phyloP scores from a whole-genome alignment of 306 rosid species.

The Corylus americana region DNA sequence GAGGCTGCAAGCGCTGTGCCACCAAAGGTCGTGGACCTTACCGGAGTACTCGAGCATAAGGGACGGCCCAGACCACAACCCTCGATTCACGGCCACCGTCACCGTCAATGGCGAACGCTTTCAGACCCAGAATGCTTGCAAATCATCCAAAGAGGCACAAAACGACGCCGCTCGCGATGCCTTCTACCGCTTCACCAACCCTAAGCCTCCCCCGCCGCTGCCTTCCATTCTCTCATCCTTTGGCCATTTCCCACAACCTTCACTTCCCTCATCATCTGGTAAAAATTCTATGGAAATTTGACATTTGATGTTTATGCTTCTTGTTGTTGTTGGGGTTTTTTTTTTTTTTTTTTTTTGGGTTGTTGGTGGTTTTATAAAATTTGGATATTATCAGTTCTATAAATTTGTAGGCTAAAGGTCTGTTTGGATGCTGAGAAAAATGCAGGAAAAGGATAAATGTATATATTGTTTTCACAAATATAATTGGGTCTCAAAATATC shows the following conservation, averaged over 20 bases:
- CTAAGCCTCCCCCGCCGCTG: neutral
- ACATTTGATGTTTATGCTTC: no score
- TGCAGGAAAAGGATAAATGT: no score
- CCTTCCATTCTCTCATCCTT: neutral
- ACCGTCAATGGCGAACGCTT: constrained; percentile 33
- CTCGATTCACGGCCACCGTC: constrained; percentile 45
- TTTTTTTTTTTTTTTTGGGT: neutral
- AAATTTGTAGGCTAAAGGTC: no score
- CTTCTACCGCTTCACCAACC: constrained; percentile 39
- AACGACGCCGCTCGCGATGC: constrained; percentile 68
- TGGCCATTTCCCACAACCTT: constrained; percentile 26
- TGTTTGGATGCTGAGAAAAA: no score
- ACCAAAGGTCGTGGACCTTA: constrained; percentile 37
- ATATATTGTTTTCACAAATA: no score
- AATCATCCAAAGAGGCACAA: constrained; percentile 47
- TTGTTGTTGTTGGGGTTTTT: no score
- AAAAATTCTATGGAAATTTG: neutral
- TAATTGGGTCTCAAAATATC: no score
- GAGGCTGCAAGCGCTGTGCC: constrained; percentile 61
- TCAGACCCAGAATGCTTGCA: neutral
- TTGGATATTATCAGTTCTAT: neutral
- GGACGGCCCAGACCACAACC: constrained; percentile 52
- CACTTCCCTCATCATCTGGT: constrained; percentile 21
- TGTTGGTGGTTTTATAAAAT: no score
- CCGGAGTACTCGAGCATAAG: constrained; percentile 37